phyloP scores from a whole-genome alignment of 2,329 filamentous ascomycete species.

The Furcasterigmium furcatum region DNA sequence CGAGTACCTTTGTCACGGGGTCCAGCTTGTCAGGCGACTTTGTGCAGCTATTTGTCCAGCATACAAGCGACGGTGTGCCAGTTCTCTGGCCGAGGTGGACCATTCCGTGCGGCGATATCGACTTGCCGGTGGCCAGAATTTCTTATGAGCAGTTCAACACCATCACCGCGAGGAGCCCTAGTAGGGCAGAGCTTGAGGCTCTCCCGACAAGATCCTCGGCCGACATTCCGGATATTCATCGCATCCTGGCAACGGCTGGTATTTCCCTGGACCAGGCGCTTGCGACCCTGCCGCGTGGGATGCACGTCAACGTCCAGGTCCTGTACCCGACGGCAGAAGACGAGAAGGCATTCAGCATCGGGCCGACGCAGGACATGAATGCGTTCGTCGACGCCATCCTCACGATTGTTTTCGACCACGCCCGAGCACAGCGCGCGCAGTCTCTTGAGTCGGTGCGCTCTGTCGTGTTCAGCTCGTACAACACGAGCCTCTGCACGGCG shows the following conservation, averaged over 20 bases:
- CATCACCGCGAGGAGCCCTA: constrained; percentile 40
- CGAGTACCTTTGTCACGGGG: constrained; percentile 85
- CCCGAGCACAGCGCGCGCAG: constrained; percentile 61
- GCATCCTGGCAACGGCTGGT: constrained; percentile 70
- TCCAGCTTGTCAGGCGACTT: constrained; percentile 97
- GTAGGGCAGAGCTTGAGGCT: constrained; percentile 37
- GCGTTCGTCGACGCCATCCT: constrained; percentile 80
- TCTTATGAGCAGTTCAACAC: constrained; percentile 69
- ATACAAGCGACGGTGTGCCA: constrained; percentile 82
- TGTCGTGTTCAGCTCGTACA: constrained; percentile 93
- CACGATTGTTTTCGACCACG: constrained; percentile 86
- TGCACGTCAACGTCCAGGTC: constrained; percentile 90
- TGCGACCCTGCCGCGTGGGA: constrained; percentile 67
- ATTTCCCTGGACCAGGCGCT: constrained; percentile 78
- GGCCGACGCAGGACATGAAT: constrained; percentile 80
- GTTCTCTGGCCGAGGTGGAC: constrained; percentile 87
- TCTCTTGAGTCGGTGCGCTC: constrained; percentile 75
- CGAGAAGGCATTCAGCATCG: constrained; percentile 66
- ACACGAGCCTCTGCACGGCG: constrained; percentile 83
- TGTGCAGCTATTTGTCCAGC: constrained; percentile 84
- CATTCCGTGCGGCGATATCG: constrained; percentile 69
- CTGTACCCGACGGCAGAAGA: constrained; percentile 78
- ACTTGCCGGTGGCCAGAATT: constrained; percentile 78
- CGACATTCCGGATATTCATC: constrained; percentile 65
- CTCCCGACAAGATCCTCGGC: constrained; percentile 44